Evolutionary conservation across 108 stramenopile genomes (phyloP).

Genomic region (Cyclotella baltica): DNA sequence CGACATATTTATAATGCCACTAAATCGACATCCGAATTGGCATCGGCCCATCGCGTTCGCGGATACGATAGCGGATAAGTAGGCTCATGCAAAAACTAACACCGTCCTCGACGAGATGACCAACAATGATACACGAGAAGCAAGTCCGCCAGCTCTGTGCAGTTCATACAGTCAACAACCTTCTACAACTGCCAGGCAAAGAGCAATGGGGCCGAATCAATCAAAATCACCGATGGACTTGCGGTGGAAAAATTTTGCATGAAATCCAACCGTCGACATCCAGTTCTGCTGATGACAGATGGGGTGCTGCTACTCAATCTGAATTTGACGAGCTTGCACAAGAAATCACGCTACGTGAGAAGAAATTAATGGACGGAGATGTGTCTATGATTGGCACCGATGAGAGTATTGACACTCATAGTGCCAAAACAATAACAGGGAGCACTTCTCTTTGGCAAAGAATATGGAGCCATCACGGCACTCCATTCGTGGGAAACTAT

Average conservation of each 20-base stretch:
- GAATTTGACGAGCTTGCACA: conserved; percentile 51
- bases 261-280: not conserved
- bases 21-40: too few species aligned
- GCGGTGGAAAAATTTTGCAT: not conserved
- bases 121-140: conserved; percentile 53
- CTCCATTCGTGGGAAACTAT: conserved; percentile 49
- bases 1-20: too few species aligned
- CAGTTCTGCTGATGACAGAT: conserved; percentile 1
- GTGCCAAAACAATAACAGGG: not conserved
- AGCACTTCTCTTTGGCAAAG: conserved; percentile 30
- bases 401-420: not conserved
- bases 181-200: conserved; percentile 42
- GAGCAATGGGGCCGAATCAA: not conserved
- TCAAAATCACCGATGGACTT: conserved; percentile 3
- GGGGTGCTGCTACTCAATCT: conserved; percentile 38
- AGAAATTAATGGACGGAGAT: conserved; percentile 23
- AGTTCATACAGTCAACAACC: conserved; percentile 54
- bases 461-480: conserved; percentile 42
- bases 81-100: too few species aligned
- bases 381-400: not conserved
- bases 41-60: too few species aligned
- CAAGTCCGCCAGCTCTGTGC: conserved; percentile 57
- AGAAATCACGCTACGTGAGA: conserved; percentile 41
- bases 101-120: too few species aligned
- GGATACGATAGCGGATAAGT: too few species aligned